Evolutionary conservation across 768 basidiomycete genomes (phyloP).

Genomic region (Leccinellum rugosiceps): DNA sequence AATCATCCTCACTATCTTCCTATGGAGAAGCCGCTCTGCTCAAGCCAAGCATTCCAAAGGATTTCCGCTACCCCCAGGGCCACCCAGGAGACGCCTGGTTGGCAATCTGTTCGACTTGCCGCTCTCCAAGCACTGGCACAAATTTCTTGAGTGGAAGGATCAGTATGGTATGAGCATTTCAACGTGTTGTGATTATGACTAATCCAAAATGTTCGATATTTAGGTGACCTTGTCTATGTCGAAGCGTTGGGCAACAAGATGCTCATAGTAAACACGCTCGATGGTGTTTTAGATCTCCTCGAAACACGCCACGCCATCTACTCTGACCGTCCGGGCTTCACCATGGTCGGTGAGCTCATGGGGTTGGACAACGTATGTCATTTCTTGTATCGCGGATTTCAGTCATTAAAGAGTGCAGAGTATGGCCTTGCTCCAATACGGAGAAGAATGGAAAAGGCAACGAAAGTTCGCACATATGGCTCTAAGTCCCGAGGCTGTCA

Average conservation of each 20-base stretch:
- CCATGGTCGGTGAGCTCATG: slow-evolving; percentile 37
- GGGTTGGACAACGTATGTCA: slow-evolving; percentile 15
- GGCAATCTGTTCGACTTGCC: slow-evolving; percentile 11
- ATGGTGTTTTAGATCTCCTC: slow-evolving; percentile 28
- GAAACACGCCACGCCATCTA: slow-evolving; percentile 28
- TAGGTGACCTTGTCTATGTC: slow-evolving; percentile 31
- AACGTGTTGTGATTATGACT: background rate
- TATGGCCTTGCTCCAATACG: slow-evolving; percentile 22
- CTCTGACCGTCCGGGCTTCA: slow-evolving; percentile 33
- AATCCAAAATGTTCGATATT: background rate
- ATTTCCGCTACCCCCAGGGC: slow-evolving; percentile 6
- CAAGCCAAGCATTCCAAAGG: slow-evolving; percentile 4
- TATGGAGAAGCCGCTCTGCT: slow-evolving; percentile 1
- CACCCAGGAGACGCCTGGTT: background rate
- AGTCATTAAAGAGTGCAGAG: slow-evolving; percentile 12
- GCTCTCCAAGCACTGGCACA: slow-evolving; percentile 3
- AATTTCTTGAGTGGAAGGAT: slow-evolving; percentile 10
- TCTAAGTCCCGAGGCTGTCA: slow-evolving; percentile 29
- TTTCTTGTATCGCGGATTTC: background rate
- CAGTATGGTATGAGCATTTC: slow-evolving; percentile 1
- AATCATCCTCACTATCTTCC: background rate
- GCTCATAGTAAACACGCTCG: slow-evolving; percentile 29
- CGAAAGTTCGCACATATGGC: slow-evolving; percentile 30
- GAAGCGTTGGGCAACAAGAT: slow-evolving; percentile 26
- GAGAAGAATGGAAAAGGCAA: slow-evolving; percentile 19